These are phyloP conservation scores for Leptographium procerum DNA, from an alignment of 2,329 filamentous ascomycete species.

Conservation along the genomic window DNA sequence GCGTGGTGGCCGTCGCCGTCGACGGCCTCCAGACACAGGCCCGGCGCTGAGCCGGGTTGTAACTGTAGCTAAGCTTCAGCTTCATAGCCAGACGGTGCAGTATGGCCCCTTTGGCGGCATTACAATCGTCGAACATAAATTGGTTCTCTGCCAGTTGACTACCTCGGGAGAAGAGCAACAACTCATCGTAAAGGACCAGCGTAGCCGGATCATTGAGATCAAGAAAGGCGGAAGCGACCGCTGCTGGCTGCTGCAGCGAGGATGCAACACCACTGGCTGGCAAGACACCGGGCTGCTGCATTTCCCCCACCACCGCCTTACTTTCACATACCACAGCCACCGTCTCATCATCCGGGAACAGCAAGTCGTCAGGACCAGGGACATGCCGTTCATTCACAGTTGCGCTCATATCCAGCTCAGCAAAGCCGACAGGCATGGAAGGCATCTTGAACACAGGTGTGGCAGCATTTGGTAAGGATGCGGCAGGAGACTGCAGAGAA, in stretches of 20 bases:
- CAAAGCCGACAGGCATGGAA: not conserved
- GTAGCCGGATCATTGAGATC: constrained; percentile 14
- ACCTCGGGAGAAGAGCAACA: constrained; percentile 16
- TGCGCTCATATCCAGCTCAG: not conserved
- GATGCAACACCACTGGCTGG: not conserved
- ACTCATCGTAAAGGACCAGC: constrained; percentile 15
- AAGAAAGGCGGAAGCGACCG: not conserved
- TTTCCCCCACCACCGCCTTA: not conserved
- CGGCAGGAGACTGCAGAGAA: not conserved
- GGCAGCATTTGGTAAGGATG: not conserved
- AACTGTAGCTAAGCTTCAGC: constrained; percentile 18
- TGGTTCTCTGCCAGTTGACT: constrained; percentile 13
- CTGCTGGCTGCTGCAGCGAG: not conserved
- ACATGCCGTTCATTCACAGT: not conserved
- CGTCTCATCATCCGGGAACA: constrained; percentile 13
- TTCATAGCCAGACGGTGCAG: constrained; percentile 18
- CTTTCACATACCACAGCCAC: not conserved
- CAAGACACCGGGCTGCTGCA: not conserved
- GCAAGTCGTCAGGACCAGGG: constrained; percentile 9
- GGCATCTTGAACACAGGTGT: not conserved
- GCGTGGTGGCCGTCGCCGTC: not conserved
- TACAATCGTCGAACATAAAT: constrained; percentile 17
- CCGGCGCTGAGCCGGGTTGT: constrained; percentile 14
- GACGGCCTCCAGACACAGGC: constrained; percentile 15
- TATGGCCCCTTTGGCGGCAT: constrained; percentile 16